phyloP scores from a whole-genome alignment of 306 rosid species.

The Clitoria ternatea region DNA sequence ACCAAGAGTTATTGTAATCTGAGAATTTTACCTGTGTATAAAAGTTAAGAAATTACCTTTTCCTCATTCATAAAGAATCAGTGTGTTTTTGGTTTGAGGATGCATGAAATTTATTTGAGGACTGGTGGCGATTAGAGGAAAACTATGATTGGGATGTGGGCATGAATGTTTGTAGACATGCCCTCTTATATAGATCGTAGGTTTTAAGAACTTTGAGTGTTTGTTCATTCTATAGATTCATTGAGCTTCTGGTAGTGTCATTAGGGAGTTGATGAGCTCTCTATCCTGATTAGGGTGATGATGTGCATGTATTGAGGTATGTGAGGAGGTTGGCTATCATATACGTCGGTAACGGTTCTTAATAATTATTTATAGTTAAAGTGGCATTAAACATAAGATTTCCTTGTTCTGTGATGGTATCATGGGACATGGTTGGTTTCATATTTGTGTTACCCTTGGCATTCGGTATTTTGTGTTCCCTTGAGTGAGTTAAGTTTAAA shows the following conservation, averaged over 20 bases:
- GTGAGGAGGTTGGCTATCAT: conserved; percentile 10
- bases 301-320: neutral
- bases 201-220: neutral
- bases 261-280: neutral
- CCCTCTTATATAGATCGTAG: neutral
- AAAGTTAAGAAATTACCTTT: neutral
- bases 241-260: conserved; percentile 7
- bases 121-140: neutral
- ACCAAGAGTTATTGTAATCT: conserved; percentile 3
- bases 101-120: conserved; percentile 1
- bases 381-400: neutral
- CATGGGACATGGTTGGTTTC: neutral
- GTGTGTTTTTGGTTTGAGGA: neutral
- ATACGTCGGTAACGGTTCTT: neutral
- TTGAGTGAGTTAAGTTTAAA: neutral
- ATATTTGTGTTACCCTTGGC: neutral
- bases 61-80: neutral
- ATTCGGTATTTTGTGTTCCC: neutral
- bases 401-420: neutral
- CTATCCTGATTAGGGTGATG: neutral
- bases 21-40: neutral
- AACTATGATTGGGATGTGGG: neutral
- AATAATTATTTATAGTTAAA: neutral
- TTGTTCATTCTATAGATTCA: conserved; percentile 19
- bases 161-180: neutral